A percentile compares a stretch with the other conserved stretches of the same genome.
Evolutionary conservation across 2,329 filamentous ascomycete species (phyloP).

Genomic region (Atkinsonella texensis): DNA sequence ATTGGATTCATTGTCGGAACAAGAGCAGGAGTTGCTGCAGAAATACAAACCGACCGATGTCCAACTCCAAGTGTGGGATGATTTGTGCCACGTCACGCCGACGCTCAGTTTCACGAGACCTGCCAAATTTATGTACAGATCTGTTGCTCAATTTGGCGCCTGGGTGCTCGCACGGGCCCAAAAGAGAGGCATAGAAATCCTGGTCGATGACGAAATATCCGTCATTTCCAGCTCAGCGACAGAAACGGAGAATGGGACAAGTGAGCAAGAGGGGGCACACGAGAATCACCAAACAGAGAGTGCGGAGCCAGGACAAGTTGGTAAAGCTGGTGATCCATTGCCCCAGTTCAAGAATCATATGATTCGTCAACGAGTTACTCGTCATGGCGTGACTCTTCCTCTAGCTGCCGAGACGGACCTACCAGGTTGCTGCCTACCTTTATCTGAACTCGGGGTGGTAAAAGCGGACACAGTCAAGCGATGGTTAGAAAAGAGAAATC

Average conservation of each 20-base stretch:
- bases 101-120: conserved; percentile 94
- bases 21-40: conserved; percentile 45
- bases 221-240: conserved; percentile 52
- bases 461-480: conserved; percentile 70
- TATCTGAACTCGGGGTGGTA: conserved; percentile 60
- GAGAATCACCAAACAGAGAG: conserved; percentile 11
- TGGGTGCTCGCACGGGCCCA: conserved; percentile 83
- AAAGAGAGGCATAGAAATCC: conserved; percentile 64
- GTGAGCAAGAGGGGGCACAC: conserved; percentile 11
- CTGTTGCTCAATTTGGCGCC: conserved; percentile 83
- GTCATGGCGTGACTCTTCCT: conserved; percentile 61
- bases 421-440: conserved; percentile 49
- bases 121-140: conserved; percentile 91
- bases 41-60: conserved; percentile 78
- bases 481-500: conserved; percentile 64
- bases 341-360: conserved; percentile 74
- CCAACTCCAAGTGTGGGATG: conserved; percentile 91
- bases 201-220: conserved; percentile 66
- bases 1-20: conserved; percentile 49
- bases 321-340: conserved; percentile 75
- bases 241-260: conserved; percentile 16
- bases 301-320: conserved; percentile 38
- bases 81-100: conserved; percentile 82
- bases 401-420: conserved; percentile 55
- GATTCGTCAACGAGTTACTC: conserved; percentile 79